Evolutionary conservation across 129 eudicot genomes (phyloP).

Genomic region (Artemisia annua): DNA sequence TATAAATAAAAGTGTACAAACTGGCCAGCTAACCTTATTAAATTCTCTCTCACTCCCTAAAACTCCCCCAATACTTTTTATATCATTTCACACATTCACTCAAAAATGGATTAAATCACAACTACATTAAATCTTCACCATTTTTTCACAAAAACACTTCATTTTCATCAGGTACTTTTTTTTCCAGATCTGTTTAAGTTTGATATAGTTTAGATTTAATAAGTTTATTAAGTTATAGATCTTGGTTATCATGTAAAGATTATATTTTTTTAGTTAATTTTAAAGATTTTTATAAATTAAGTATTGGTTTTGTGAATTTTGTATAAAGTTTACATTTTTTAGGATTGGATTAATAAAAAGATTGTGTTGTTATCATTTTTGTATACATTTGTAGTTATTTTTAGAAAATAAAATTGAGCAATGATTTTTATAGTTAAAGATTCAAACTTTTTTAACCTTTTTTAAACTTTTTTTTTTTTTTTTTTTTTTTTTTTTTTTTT

Average conservation of each 20-base stretch:
- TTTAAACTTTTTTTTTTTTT: no score
- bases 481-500: no score
- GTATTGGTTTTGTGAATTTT: no score
- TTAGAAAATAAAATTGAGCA: neutral
- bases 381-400: no score
- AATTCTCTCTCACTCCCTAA: constrained; percentile 3
- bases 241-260: constrained; percentile 6
- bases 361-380: no score
- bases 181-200: constrained; percentile 21
- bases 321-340: no score
- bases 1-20: constrained; percentile 14
- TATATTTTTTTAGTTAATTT: neutral
- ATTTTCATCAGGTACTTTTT: neutral
- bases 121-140: neutral
- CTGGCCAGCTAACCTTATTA: constrained; percentile 34
- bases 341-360: no score
- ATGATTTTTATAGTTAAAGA: no score
- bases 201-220: neutral
- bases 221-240: constrained; percentile 23
- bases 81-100: neutral
- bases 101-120: neutral
- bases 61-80: neutral
- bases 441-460: no score
- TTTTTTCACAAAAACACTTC: neutral
- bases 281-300: neutral